Conservation (phyloP, 441 rosid species). For the Erodium trifolium region DNA sequence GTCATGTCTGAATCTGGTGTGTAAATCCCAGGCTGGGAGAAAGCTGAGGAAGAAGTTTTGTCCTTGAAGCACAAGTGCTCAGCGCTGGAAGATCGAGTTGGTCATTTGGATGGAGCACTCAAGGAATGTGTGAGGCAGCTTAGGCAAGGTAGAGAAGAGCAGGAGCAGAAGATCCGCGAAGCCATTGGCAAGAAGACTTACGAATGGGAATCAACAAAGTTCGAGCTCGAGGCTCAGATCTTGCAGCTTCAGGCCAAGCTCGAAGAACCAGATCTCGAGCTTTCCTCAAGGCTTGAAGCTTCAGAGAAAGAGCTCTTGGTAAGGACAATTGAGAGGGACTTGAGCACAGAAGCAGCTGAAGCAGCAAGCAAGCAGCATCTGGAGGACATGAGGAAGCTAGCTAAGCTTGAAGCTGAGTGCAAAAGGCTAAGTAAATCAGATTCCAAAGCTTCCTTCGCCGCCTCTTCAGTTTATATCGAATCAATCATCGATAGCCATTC, state of each 20-base stretch:
- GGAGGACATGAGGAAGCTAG: conserved; percentile 42
- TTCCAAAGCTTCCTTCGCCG: neutral
- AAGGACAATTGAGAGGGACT: conserved; percentile 54
- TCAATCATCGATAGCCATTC: conserved; percentile 19
- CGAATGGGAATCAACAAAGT: conserved; percentile 57
- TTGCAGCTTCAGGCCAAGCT: too few species aligned
- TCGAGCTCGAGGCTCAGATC: conserved; percentile 25
- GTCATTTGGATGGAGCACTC: conserved; percentile 44
- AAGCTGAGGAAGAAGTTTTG: conserved; percentile 52
- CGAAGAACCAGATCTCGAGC: too few species aligned
- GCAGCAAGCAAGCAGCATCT: conserved; percentile 49
- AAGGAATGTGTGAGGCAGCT: conserved; percentile 35
- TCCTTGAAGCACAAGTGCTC: conserved; percentile 45
- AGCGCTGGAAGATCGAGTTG: conserved; percentile 35
- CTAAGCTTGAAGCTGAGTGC: conserved; percentile 77
- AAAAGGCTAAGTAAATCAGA: conserved; percentile 45
- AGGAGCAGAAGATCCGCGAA: conserved; percentile 53
- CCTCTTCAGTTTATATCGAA: too few species aligned
- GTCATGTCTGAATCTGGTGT: neutral
- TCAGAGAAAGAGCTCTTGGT: too few species aligned
- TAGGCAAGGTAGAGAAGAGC: conserved; percentile 82
- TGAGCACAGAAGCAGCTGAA: conserved; percentile 78
- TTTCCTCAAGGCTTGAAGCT: too few species aligned
- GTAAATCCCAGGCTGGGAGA: conserved; percentile 44
- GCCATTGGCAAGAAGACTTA: conserved; percentile 18